Evolutionary conservation across 2,329 filamentous ascomycete genomes (phyloP).

Genomic region (Fusarium bactridioides): DNA sequence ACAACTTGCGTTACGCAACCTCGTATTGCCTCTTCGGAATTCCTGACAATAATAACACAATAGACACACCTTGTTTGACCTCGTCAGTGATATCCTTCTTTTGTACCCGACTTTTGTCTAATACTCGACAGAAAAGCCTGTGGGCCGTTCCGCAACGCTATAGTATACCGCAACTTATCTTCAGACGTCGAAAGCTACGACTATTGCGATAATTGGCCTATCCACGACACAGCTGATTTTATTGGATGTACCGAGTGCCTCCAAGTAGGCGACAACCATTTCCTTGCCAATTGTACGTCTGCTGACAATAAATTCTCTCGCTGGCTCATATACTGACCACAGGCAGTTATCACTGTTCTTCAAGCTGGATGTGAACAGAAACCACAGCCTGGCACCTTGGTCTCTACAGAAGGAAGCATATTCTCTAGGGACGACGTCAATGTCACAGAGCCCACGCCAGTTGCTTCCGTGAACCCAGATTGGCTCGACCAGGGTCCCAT

Average conservation of each 20-base stretch:
- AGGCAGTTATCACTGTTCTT: conserved; percentile 57
- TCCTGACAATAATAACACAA: conserved; percentile 54
- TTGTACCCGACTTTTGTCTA: not conserved
- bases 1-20: conserved; percentile 65
- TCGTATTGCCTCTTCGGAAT: conserved; percentile 64
- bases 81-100: conserved; percentile 47
- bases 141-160: conserved; percentile 54
- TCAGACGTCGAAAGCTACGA: conserved; percentile 55
- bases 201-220: conserved; percentile 62
- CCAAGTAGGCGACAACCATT: conserved; percentile 46
- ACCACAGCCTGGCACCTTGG: conserved; percentile 54
- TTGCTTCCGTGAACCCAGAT: conserved; percentile 49
- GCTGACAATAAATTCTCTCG: not conserved
- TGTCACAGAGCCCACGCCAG: conserved; percentile 58
- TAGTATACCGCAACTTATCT: conserved; percentile 60
- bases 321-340: conserved; percentile 29
- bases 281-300: conserved; percentile 61
- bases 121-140: conserved; percentile 58
- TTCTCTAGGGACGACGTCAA: conserved; percentile 59
- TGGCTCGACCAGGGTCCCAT: conserved; percentile 56
- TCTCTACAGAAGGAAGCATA: conserved; percentile 60
- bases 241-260: conserved; percentile 59
- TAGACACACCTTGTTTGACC: conserved; percentile 60
- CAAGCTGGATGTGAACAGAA: conserved; percentile 64
- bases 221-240: conserved; percentile 48